phyloP scores from a whole-genome alignment of 192 early-diverging fungal species.

The Linnemannia schmuckeri region DNA sequence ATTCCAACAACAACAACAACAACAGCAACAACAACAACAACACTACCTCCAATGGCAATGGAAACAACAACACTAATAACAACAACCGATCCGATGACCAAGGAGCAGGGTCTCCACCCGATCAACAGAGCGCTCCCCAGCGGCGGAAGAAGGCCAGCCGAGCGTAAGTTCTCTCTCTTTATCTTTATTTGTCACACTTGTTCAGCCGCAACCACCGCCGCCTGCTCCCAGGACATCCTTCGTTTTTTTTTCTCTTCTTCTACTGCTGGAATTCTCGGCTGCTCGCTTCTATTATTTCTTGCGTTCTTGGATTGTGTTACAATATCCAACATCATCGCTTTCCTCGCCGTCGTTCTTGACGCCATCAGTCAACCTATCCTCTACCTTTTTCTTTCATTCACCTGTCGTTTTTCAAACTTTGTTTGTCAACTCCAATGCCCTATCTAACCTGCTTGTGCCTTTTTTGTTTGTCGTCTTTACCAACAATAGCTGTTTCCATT shows the following conservation, averaged over 20 bases:
- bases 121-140: slow-evolving; percentile 36
- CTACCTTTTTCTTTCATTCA: background rate
- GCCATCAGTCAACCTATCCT: background rate
- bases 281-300: background rate
- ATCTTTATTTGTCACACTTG: background rate
- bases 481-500: slow-evolving; percentile 71
- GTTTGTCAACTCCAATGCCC: background rate
- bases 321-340: background rate
- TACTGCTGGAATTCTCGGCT: background rate
- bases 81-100: slow-evolving; percentile 21
- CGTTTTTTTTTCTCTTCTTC: background rate
- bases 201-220: background rate
- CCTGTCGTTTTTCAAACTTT: background rate
- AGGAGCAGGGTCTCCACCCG: slow-evolving; percentile 39
- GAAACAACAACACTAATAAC: slow-evolving; percentile 10
- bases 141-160: slow-evolving; percentile 69
- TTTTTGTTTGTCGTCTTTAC: background rate
- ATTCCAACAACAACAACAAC: slow-evolving; percentile 4
- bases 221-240: background rate
- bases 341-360: background rate
- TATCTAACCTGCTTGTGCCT: background rate
- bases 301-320: background rate
- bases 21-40: background rate
- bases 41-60: background rate
- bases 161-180: slow-evolving; percentile 46